Conservation (phyloP, 1,139 yeast genomes). For the Pneumocystis sp. region DNA sequence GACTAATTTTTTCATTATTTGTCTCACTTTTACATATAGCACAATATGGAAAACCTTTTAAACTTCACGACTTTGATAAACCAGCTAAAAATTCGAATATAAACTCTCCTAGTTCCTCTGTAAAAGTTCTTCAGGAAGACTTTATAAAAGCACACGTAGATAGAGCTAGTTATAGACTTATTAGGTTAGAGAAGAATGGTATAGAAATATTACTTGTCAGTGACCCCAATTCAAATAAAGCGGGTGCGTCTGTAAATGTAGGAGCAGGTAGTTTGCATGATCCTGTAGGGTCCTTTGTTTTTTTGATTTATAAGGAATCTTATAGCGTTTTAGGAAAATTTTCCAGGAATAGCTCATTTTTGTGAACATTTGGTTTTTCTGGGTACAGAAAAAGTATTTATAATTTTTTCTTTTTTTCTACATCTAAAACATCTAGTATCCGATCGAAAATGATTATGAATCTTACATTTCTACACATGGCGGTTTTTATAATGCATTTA, state of each 20-base stretch:
- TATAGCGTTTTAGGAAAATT: conserved; percentile 22
- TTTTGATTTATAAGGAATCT: background rate
- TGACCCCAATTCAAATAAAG: conserved; percentile 74
- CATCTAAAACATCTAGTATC: conserved; percentile 35
- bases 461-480: conserved; percentile 60
- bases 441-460: conserved; percentile 77
- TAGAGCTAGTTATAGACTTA: conserved; percentile 36
- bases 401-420: background rate
- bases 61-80: background rate
- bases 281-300: conserved; percentile 24
- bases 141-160: background rate
- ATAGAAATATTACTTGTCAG: conserved; percentile 63
- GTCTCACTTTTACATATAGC: background rate
- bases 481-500: conserved; percentile 65
- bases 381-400: conserved; percentile 56
- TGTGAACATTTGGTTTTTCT: conserved; percentile 89
- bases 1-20: background rate
- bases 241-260: conserved; percentile 88
- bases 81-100: background rate
- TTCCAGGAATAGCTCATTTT: conserved; percentile 89
- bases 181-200: conserved; percentile 44
- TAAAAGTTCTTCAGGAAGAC: background rate
- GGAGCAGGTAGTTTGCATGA: conserved; percentile 83
- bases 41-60: background rate
- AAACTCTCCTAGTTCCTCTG: background rate